Base-by-base conservation (phyloP, 768 basidiomycete species). In the Russula virescens region DNA sequence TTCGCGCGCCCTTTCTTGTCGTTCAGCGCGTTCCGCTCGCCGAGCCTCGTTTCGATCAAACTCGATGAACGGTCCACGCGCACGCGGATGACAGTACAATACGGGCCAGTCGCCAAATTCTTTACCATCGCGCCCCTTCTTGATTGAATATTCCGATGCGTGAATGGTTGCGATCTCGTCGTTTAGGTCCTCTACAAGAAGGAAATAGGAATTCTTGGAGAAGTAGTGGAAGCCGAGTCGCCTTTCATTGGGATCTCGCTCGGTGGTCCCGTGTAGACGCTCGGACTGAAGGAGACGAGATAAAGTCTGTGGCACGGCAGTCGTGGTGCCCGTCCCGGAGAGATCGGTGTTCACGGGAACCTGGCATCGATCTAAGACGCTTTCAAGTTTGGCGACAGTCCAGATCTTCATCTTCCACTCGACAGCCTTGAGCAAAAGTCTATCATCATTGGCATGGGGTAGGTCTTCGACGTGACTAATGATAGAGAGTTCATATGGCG, bases 161-260 rank as follows among this genome's bases (percentile, higher is more conserved):
- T 89, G 85, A 65, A 98, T 82, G 2, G 97, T 91, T 16, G 93
- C 87, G 45, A 94, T 78, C 68, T 93, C 87, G 58, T 87, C 84
- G 5, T 81, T 83, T 60, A 93, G 81, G 69, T 98, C 96, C 72
- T 98, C 95, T n/a, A 98, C 83, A 48, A 98, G 81, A 49, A 98
- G 80, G 71, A 93, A 98, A 70, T 82, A 86, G 55, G 81, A 83
- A 46, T 80, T 79, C 46, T 85, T 83, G 19, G 82, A 75, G 73
- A 98, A 98, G 73, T 98, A 99, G 60, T 81, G 83, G 70, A 85
- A 92, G 73, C 95, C 94, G 66, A 89, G 87, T 54, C 94, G 85
- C 65, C 84, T 91, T 65, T 94, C 90, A 21, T 83, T 86, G 1
- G 92, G 88, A 75, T 99, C 97, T 50, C 96, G 90, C 76, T 99